Conservation (phyloP, 2,329 filamentous ascomycete genomes). For the Epicoccum nigrum region DNA sequence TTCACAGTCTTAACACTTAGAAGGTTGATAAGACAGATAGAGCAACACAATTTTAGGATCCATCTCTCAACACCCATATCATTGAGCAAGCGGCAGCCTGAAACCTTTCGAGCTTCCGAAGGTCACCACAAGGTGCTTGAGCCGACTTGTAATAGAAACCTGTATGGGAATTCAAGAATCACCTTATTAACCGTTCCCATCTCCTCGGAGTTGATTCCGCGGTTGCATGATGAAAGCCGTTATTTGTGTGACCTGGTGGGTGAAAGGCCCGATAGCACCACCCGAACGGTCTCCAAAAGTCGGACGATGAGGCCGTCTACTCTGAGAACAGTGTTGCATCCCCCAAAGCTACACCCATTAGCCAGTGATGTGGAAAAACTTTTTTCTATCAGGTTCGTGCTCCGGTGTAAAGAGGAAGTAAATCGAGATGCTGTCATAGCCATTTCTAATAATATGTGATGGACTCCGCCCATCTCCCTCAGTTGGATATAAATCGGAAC, state of each 20-base stretch:
- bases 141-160: not conserved
- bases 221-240: conserved; percentile 6
- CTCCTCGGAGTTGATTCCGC: conserved; percentile 5
- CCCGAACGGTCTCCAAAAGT: conserved; percentile 6
- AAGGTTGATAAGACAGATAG: no score
- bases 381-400: conserved; percentile 4
- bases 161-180: not conserved
- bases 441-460: not conserved
- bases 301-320: conserved; percentile 1
- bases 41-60: no score
- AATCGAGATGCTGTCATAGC: conserved; percentile 5
- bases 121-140: conserved; percentile 12
- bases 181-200: not conserved
- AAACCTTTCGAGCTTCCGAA: no score
- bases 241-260: conserved; percentile 5
- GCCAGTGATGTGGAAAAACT: conserved; percentile 7
- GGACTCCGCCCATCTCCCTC: not conserved
- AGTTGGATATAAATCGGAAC: not conserved
- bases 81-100: no score
- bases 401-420: not conserved
- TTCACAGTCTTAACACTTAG: no score
- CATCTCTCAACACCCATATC: no score
- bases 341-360: no score
- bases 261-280: conserved; percentile 11
- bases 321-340: not conserved